Conservation (phyloP, 2,329 filamentous ascomycete genomes). For the Madurella mycetomatis region DNA sequence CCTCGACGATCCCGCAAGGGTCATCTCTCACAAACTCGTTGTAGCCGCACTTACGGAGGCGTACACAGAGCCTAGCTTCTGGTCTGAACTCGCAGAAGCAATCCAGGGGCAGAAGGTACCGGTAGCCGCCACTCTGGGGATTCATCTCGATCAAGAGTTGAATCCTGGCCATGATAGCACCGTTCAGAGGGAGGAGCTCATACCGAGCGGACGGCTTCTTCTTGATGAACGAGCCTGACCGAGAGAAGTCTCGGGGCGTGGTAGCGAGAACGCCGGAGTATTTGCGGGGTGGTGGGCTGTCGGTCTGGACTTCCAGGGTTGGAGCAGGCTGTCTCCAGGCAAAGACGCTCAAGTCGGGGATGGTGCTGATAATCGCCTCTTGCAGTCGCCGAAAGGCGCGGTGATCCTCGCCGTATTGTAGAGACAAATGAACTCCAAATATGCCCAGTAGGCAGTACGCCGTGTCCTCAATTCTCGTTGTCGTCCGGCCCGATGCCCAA, state of each 20-base stretch:
- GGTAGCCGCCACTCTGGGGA: background rate
- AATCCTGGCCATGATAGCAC: background rate
- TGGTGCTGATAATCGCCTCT: slow-evolving; percentile 28
- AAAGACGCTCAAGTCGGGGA: background rate
- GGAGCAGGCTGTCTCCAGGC: background rate
- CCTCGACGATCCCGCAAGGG: too few species aligned
- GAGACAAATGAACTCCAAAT: slow-evolving; percentile 39
- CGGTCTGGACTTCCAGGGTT: background rate
- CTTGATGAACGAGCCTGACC: background rate
- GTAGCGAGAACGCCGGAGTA: background rate
- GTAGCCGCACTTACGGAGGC: slow-evolving; percentile 3
- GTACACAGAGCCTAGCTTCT: background rate
- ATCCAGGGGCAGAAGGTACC: slow-evolving; percentile 2
- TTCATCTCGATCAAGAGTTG: background rate
- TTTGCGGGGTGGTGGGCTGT: background rate
- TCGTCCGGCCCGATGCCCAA: slow-evolving; percentile 33
- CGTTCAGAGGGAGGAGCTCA: slow-evolving; percentile 1
- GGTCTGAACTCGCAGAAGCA: background rate
- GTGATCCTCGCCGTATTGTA: slow-evolving; percentile 36
- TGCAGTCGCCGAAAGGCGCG: slow-evolving; percentile 30
- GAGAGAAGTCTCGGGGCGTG: background rate
- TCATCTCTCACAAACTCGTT: background rate
- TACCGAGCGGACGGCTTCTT: background rate
- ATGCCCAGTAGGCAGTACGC: slow-evolving; percentile 42
- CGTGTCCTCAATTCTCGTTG: slow-evolving; percentile 34